Evolutionary conservation across 2,329 filamentous ascomycete genomes (phyloP).

Genomic region (Amylocarpus encephaloides): DNA sequence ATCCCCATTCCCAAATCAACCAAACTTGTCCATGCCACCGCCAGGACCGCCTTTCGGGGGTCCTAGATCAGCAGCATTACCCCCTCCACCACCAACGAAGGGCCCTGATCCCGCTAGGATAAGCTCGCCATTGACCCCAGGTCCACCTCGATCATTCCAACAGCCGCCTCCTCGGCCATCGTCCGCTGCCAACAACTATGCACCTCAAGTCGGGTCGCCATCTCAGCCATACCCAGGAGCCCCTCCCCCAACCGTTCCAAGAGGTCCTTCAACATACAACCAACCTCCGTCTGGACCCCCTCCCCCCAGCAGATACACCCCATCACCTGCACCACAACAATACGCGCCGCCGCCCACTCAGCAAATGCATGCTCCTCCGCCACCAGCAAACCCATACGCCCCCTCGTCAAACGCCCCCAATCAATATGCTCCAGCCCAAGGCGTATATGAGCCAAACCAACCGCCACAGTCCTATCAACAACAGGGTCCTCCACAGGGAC

Average conservation of each 20-base stretch:
- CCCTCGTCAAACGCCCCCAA: constrained; percentile 38
- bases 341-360: constrained; percentile 39
- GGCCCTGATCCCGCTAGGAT: constrained; percentile 63
- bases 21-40: constrained; percentile 40
- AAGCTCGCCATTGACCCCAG: constrained; percentile 59
- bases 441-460: constrained; percentile 30
- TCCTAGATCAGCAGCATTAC: constrained; percentile 58
- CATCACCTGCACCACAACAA: constrained; percentile 53
- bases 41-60: constrained; percentile 52
- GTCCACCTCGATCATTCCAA: constrained; percentile 45
- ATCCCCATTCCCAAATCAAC: constrained; percentile 70
- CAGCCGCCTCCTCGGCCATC: constrained; percentile 41
- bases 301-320: constrained; percentile 71
- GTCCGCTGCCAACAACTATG: constrained; percentile 57
- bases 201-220: constrained; percentile 45
- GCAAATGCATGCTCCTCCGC: constrained; percentile 38
- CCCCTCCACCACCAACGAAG: constrained; percentile 80
- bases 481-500: constrained; percentile 38
- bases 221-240: constrained; percentile 33
- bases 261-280: constrained; percentile 81
- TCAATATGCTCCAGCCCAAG: constrained; percentile 56
- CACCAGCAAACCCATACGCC: constrained; percentile 40
- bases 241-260: constrained; percentile 54
- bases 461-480: constrained; percentile 36
- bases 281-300: constrained; percentile 64